Base-by-base conservation (phyloP, 202 grass and related monocot genomes). In the Brachypodium distachyon region DNA sequence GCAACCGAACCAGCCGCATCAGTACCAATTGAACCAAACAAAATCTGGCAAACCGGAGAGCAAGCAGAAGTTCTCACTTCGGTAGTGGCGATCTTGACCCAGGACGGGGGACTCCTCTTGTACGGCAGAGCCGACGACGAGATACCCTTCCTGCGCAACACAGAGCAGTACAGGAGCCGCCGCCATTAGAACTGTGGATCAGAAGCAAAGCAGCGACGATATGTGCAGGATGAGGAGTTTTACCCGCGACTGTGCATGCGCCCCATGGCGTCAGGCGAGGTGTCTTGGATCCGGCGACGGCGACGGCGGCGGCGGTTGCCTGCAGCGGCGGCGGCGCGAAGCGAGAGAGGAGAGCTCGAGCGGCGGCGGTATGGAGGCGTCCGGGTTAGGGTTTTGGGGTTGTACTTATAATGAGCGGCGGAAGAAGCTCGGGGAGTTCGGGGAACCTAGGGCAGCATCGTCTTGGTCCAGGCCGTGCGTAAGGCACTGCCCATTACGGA, bases 241-340 rank as follows among this genome's bases (percentile, higher is more conserved):
- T 87, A 91, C 89, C 93, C 90, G 74, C 82, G 78, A 70, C 93
- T 96, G 76, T 96, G 93, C 93, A 96, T 96, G 39, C 93, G 93
- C 56, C 93, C 93, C 93, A 96, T 96, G 84, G 84, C 34, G 68
- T 75, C 82, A 9, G 73, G 19, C 38, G 42, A 69, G 9, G 73
- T 2, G 64, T 77, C n/a, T 42, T 42, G 46, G 31, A 41, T 51
- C 75, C 36, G 62, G 39, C 23, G 63, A 61, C 36, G 62, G 39
- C 23, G 63, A 61, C 80, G 73, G 59, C 79, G 75, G 17, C 7
- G 77, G 23, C 18, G 19, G 29, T 48, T 37, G 38, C 50, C 74
- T 0, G 70, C 68, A 6, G 82, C 77, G 64, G 78, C 79, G 41
- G 74, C 38, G 67, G 59, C 32, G 61, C 59, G 43, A 29, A 18